Conservation (phyloP, 2,329 filamentous ascomycete genomes). For the Zopfia rhizophila region DNA sequence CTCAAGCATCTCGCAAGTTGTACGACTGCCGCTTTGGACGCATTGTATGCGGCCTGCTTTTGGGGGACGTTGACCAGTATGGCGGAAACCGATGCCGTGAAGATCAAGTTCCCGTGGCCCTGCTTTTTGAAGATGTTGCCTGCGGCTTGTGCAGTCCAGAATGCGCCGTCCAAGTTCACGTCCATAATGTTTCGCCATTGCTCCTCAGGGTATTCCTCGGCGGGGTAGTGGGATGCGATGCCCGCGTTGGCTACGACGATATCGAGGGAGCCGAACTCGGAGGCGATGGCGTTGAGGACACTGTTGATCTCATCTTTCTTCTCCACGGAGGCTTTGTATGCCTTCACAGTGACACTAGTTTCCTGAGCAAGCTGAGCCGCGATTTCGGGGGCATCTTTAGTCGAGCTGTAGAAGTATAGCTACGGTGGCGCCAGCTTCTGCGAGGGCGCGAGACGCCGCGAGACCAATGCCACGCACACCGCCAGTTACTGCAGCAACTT, state of each 20-base stretch:
- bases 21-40: conserved; percentile 44
- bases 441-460: conserved; percentile 48
- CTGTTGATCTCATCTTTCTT: conserved; percentile 29
- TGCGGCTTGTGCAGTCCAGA: conserved; percentile 56
- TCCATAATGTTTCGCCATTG: conserved; percentile 72
- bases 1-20: conserved; percentile 30
- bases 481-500: conserved; percentile 56
- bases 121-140: conserved; percentile 56
- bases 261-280: conserved; percentile 75
- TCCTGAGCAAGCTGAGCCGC: conserved; percentile 24
- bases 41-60: conserved; percentile 62
- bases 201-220: conserved; percentile 63
- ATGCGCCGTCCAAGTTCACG: conserved; percentile 75
- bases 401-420: conserved; percentile 37
- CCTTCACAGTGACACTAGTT: conserved; percentile 24
- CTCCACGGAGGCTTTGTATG: conserved; percentile 27
- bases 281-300: conserved; percentile 66
- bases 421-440: conserved; percentile 56
- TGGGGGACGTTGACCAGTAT: conserved; percentile 83
- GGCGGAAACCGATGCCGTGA: conserved; percentile 76
- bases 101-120: conserved; percentile 67
- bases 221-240: conserved; percentile 31
- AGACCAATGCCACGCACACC: conserved; percentile 67
- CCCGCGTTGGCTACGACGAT: conserved; percentile 76
- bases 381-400: conserved; percentile 24